Conservation (phyloP, 257 asterid genomes). For the Nicotiana sylvestris region DNA sequence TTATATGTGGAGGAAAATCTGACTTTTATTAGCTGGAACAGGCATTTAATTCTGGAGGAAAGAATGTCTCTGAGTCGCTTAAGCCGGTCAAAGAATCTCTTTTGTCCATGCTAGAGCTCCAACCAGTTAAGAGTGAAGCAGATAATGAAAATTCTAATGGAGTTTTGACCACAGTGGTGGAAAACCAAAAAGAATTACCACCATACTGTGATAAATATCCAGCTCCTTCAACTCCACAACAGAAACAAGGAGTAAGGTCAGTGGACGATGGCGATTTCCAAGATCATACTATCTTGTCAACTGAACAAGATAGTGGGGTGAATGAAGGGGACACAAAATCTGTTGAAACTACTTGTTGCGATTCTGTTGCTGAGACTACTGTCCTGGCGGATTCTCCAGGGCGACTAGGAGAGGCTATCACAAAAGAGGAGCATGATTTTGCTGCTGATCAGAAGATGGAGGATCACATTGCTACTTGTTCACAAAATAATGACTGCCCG, state of each 20-base stretch:
- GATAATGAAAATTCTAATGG: slow-evolving; percentile 1
- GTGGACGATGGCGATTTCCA: slow-evolving; percentile 29
- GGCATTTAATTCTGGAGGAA: slow-evolving; percentile 49
- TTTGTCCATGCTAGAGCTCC: slow-evolving; percentile 31
- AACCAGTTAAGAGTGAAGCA: slow-evolving; percentile 7
- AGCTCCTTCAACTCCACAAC: slow-evolving; percentile 49
- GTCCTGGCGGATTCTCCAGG: slow-evolving; percentile 2
- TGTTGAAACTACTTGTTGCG: slow-evolving; percentile 38
- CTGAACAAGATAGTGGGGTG: slow-evolving; percentile 26
- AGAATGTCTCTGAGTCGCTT: slow-evolving; percentile 27
- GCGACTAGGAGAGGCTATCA: background rate
- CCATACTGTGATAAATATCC: slow-evolving; percentile 34
- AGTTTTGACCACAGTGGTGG: slow-evolving; percentile 3
- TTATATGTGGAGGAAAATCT: background rate
- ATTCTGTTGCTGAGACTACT: slow-evolving; percentile 28
- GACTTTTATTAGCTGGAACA: slow-evolving; percentile 8
- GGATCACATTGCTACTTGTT: slow-evolving; percentile 2
- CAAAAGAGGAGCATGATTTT: slow-evolving; percentile 33
- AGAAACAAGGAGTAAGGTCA: slow-evolving; percentile 36
- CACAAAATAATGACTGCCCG: slow-evolving; percentile 12
- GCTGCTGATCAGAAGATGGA: slow-evolving; percentile 15
- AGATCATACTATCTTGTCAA: slow-evolving; percentile 32
- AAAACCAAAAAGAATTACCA: slow-evolving; percentile 11
- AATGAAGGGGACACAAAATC: slow-evolving; percentile 45
- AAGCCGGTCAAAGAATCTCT: slow-evolving; percentile 38